Base-by-base conservation (phyloP, 768 basidiomycete species). In the Xerocomus brunneocitrinus region DNA sequence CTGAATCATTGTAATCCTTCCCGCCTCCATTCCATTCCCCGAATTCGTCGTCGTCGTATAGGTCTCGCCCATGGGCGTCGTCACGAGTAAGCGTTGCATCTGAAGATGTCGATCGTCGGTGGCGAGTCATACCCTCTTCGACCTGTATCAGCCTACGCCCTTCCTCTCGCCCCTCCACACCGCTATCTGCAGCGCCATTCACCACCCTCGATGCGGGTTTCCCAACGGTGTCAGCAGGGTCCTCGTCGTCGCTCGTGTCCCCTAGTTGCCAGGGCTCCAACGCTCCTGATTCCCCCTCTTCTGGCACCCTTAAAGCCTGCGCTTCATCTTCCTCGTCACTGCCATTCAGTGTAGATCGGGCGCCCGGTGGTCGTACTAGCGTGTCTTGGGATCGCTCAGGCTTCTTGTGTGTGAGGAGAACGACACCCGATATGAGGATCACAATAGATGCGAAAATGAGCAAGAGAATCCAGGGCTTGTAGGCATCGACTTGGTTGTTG, bases 381-480 rank as follows among this genome's bases (percentile, higher is more conserved):
- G 63, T 67, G 36, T 60, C 62, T 56, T 59, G 54, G 16, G 63
- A 62, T 54, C 62, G 72, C 67, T 90, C 88, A 0, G 91, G 87
- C 62, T 95, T 93, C 75, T 98, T 95, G 73, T 90, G 84, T 4
- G 93, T 95, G 25, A 98, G 76, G 1, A 98, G 81, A n/a, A 95
- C 87, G 48, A 98, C 95, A 9, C 95, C 95, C 0, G 80, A 83
- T 42, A 98, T 87, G 50, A 98, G 84, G 40, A 97, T 78, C 41
- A 84, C 70, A 60, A 98, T 95, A 2, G 93, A 94, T 38, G 84
- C 70, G 63, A 91, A 93, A 55, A 95, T 90, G 43, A 92, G 78
- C 73, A 92, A 86, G 43, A 98, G 82, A 0, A 85, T 83, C 94
- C 93, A 95, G 25, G 87, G 78, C 55, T 87, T 77, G 66, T 91